Base-by-base conservation (phyloP, 148 eudicot species). In the Camellia japonica region DNA sequence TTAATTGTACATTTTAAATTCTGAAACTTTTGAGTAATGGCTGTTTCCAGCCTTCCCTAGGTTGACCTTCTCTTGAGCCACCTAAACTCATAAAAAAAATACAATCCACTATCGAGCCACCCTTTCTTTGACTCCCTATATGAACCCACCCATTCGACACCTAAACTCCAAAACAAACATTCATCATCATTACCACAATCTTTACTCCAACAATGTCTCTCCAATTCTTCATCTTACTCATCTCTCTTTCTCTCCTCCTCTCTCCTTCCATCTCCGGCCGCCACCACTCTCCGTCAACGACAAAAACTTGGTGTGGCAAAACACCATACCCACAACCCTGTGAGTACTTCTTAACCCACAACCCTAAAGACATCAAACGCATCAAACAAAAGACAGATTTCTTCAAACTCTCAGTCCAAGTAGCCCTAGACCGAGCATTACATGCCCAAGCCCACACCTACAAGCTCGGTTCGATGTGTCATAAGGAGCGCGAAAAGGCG, bases 241-340 rank as follows among this genome's bases (percentile, higher is more conserved):
- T 69, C 4, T n/a, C 51, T 20, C 9, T 76, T 20, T 56, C 44
- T 68, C 43, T 72, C 69, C 44, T 80, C 52, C 52, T 78, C 8
- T 58, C 76, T 41, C 62, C 68, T 9, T 43, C 77, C 13, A 15
- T 82, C 23, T 80, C 79, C 2, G 67, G 83, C 75, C 44, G 23
- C 23, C 23, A 23, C 76, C 69, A 46, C 23, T 23, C 79, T 2
- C 51, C 56, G 0, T 23, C 23, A 47, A 59, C 41, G 79, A 68
- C 7, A 69, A 84, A 1, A 76, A 71, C 13, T 65, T 93, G 92
- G 97, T 94, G 98, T 59, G 75, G 81, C 78, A 82, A 87, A 85
- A 90, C 95, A 69, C 95, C 98, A 30, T 15, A 94, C 78, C 94
- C 94, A 0, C 54, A 84, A 20, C 89, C 93, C 43, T 93, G 98